These are phyloP conservation scores for Punica granatum DNA, from an alignment of 345 rosid species.

Conservation along the genomic window DNA sequence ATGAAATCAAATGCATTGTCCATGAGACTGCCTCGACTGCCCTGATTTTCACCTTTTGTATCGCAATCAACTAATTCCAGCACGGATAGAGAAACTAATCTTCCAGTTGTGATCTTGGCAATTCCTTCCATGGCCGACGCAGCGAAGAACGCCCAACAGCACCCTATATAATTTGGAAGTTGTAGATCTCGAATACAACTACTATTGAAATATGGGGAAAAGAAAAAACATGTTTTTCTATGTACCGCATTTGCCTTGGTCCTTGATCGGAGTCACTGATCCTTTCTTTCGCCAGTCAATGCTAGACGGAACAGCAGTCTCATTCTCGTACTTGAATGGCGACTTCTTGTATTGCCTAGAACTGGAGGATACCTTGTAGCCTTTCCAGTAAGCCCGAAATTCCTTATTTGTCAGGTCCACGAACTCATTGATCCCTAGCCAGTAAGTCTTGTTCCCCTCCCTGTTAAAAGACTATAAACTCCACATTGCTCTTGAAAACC, in stretches of 20 bases:
- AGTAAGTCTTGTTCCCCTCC: slow-evolving; percentile 12
- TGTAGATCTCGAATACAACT: no score
- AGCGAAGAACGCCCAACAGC: slow-evolving; percentile 67
- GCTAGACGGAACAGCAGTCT: slow-evolving; percentile 14
- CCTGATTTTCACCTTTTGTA: slow-evolving; percentile 14
- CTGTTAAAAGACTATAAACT: slow-evolving; percentile 32
- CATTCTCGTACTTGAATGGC: slow-evolving; percentile 14
- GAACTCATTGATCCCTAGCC: no score
- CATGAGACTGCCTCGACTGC: slow-evolving; percentile 39
- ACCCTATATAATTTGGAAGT: slow-evolving; percentile 14
- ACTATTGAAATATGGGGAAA: no score
- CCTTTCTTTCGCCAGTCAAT: slow-evolving; percentile 39
- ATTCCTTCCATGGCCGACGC: slow-evolving; percentile 52
- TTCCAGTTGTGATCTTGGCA: slow-evolving; percentile 30
- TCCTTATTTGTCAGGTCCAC: slow-evolving; percentile 15
- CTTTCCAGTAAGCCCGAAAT: slow-evolving; percentile 6
- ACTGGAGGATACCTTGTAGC: not conserved
- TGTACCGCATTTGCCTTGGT: slow-evolving; percentile 33
- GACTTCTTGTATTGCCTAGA: not conserved
- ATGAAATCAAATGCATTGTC: slow-evolving; percentile 35
- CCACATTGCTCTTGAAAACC: slow-evolving; percentile 31
- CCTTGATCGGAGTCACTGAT: slow-evolving; percentile 37
- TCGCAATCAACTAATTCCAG: slow-evolving; percentile 53
- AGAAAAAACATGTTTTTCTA: not conserved
- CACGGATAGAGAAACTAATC: slow-evolving; percentile 40